Evolutionary conservation across 306 rosid genomes (phyloP), one percentile per base, ranked within the genome.

Genomic region (Mucuna pruriens): DNA sequence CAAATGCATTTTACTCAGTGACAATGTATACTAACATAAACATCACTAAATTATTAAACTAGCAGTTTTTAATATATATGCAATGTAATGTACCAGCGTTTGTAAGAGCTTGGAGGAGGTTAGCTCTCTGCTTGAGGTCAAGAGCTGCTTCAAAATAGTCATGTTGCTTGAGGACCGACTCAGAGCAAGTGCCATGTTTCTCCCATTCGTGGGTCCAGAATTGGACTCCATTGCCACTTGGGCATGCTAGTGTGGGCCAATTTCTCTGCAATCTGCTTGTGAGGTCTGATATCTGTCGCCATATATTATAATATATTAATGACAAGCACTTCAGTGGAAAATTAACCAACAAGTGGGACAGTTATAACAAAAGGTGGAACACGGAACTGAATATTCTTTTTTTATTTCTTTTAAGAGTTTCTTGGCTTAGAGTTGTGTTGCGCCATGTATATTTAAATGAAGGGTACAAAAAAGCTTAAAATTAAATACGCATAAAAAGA

Each of bases 161-260:
- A n/a, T 87, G 91, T 83, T 89, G 95, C 54, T 84, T 63, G 36
- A 91, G 88, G 29, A 82, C 12, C 11, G 91, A 89, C 67, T 87
- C 89, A 0, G 92, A 88, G 86, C 95, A 91, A 31, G 95, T 91
- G 6, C 95, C 95, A 39, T 91, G 95, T 39, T 91, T 91, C 1
- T 87, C 88, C 92, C 95, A 89, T 81, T 89, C 92, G 13, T 85
- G 92, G 22, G 72, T 75, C 95, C 92, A 89, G 82, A 91, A 89
- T 6, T 49, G 17, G 7, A 82, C 13, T 13, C 91, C 91, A 19
- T 7, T 75, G 62, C 84, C 61, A 71, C 91, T 89, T 40, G 94
- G 94, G 81, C 94, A 91, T 6, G 92, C 86, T 9, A 91, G 86
- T 2, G 91, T 83, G 4, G 92, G 87, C 92, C 94, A 91, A 26